Evolutionary conservation across 2,329 filamentous ascomycete genomes (phyloP).

Genomic region (Pyrenophora teres): DNA sequence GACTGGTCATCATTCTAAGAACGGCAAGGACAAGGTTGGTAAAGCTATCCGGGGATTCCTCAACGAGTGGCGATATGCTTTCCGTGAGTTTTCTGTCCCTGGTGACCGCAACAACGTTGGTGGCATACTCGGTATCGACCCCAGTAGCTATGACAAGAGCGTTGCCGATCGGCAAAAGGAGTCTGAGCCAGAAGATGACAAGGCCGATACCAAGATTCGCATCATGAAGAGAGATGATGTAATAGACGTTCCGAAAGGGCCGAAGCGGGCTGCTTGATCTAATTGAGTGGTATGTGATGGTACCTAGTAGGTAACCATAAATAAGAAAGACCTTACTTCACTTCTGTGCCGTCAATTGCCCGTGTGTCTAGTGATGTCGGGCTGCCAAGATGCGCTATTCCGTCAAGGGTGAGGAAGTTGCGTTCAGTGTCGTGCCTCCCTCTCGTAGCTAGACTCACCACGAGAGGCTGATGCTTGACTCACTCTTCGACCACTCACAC

Average conservation of each 20-base stretch:
- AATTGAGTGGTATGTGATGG: slow-evolving; percentile 3
- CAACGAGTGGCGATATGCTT: slow-evolving; percentile 94
- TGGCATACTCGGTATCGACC: slow-evolving; percentile 68
- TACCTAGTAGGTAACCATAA: slow-evolving; percentile 35
- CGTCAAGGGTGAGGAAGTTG: slow-evolving; percentile 14
- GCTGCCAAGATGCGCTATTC: not conserved
- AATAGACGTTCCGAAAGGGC: slow-evolving; percentile 44
- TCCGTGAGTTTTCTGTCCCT: slow-evolving; percentile 93
- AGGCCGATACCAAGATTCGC: slow-evolving; percentile 44
- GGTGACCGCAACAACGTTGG: slow-evolving; percentile 87
- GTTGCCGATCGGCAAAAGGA: slow-evolving; percentile 45
- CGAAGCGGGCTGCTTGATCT: slow-evolving; percentile 36
- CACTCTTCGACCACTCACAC: not conserved
- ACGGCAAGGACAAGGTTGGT: slow-evolving; percentile 97
- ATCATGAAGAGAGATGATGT: slow-evolving; percentile 48
- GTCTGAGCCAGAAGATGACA: slow-evolving; percentile 33
- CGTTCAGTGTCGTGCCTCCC: slow-evolving; percentile 15
- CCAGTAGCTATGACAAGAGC: slow-evolving; percentile 61
- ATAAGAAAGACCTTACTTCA: slow-evolving; percentile 34
- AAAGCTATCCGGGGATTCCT: slow-evolving; percentile 90
- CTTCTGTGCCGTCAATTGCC: not conserved
- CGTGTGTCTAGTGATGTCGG: not conserved
- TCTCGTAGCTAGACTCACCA: slow-evolving; percentile 2
- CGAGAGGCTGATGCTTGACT: not conserved
- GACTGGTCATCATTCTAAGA: slow-evolving; percentile 96